Base-by-base conservation (phyloP, 192 early-diverging fungal species). In the Geosiphon pyriformis region DNA sequence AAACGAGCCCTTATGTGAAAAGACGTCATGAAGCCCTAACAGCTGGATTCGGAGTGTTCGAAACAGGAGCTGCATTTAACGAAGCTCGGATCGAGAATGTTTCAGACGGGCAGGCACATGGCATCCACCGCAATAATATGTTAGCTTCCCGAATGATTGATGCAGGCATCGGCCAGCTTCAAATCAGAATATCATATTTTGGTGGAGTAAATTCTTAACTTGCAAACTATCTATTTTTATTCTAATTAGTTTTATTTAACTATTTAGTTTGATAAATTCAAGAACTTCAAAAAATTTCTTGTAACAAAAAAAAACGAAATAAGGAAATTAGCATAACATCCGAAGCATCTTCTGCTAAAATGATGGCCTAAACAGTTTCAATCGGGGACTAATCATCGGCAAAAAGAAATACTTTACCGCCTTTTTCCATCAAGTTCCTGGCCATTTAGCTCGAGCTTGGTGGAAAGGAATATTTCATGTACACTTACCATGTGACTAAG, bases 181-280 rank as follows among this genome's bases (percentile, higher is more conserved):
- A 32, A 49, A 22, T 62, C 35, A 62, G 60, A 49, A n/a, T 62
- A 34, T 12, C 4, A 29, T 62, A 62, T 49, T 49, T n/a, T 62
- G 17, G 17, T 4, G 60, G 35, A 12, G 25, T 62, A 29, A 49
- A 62, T 42, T 10, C 37, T 15, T 10, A 42, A 42, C 15, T 42
- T 42, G 37, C 15, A 42, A 42, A 42, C 7, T 42, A 42, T 10
- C 15, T 42, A 10, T 10, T 42, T 42, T 6, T 42, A 42, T 10
- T 10, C 15, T 42, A 42, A 10, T 42, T 42, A 42, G 6, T 6
- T 42, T 42, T 10, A 42, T 42, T 42, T 42, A 42, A 42, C 15
- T 42, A 10, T 42, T 10, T 42, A 10, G 6, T 10, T 15, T 42
- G 37, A 6, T 42, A 42, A 42, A 10, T 42, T 42, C 15, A 15